Evolutionary conservation across 2,329 filamentous ascomycete species (phyloP).

Genomic region (Colletotrichum plurivorum): DNA sequence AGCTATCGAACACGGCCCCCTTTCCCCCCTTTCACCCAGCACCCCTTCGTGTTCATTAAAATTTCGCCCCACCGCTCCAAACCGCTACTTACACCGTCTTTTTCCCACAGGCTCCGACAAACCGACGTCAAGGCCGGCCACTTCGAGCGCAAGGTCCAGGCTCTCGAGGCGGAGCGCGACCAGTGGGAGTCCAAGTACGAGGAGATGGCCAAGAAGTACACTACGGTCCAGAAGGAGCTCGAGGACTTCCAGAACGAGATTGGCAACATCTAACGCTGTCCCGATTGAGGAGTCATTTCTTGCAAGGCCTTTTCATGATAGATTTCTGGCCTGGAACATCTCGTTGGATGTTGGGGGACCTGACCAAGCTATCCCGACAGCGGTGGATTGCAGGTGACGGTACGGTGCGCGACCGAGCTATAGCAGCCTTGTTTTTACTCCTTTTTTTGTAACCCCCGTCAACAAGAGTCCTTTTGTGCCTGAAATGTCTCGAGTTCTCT

Average conservation of each 20-base stretch:
- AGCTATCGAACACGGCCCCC: constrained; percentile 31
- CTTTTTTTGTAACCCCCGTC: constrained; percentile 36
- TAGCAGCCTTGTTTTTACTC: constrained; percentile 39
- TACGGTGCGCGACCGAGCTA: constrained; percentile 33
- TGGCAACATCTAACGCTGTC: constrained; percentile 82
- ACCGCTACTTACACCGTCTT: constrained; percentile 40
- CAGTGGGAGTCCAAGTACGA: constrained; percentile 99
- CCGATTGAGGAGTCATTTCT: constrained; percentile 31
- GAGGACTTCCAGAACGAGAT: constrained; percentile 93
- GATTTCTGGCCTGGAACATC: constrained; percentile 34
- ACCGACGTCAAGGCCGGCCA: constrained; percentile 99
- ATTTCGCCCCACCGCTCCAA: constrained; percentile 29
- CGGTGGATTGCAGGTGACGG: constrained; percentile 35
- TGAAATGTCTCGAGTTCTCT: constrained; percentile 19
- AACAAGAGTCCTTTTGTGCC: constrained; percentile 36
- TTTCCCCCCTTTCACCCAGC: constrained; percentile 19
- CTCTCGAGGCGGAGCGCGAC: constrained; percentile 91
- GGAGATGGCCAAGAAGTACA: constrained; percentile 95
- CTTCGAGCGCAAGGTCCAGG: constrained; percentile 99
- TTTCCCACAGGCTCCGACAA: constrained; percentile 87
- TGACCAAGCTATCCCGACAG: constrained; percentile 33
- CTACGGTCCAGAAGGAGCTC: constrained; percentile 86
- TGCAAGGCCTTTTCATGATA: constrained; percentile 35
- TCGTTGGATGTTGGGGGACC: constrained; percentile 30
- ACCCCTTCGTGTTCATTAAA: constrained; percentile 32